These are phyloP conservation scores for Boletus smithii DNA, from an alignment of 1,284 basidiomycete genomes.

Conservation along the genomic window DNA sequence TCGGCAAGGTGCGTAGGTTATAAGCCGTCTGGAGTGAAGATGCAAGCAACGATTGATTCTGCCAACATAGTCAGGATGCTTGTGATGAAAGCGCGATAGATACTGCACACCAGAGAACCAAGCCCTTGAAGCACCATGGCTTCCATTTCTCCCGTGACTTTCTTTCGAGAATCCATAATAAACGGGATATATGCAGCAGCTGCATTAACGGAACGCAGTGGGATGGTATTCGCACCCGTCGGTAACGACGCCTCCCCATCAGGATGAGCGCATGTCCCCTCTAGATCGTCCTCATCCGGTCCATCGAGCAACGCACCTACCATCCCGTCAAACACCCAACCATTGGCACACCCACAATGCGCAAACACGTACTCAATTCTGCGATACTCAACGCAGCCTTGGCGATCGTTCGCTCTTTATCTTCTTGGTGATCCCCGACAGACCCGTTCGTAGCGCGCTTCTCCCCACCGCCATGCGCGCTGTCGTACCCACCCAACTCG, in stretches of 20 bases:
- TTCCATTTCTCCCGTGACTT: conserved; percentile 83
- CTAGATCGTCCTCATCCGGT: conserved; percentile 16
- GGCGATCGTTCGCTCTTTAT: conserved; percentile 80
- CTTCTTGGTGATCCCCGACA: conserved; percentile 58
- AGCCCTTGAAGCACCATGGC: conserved; percentile 80
- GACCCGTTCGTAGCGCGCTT: conserved; percentile 20
- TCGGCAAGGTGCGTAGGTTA: conserved; percentile 83
- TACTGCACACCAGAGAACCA: conserved; percentile 57
- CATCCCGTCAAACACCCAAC: not conserved
- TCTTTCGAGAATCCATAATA: conserved; percentile 66
- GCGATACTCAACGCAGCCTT: conserved; percentile 90
- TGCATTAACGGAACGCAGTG: conserved; percentile 67
- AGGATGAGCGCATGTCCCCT: not conserved
- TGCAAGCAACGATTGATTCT: conserved; percentile 88
- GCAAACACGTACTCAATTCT: conserved; percentile 70
- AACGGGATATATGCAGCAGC: conserved; percentile 68
- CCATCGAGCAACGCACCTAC: conserved; percentile 31
- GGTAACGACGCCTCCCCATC: conserved; percentile 9
- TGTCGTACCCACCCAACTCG: conserved; percentile 46
- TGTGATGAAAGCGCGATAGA: not conserved
- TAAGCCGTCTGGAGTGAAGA: conserved; percentile 93
- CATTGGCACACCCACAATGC: conserved; percentile 21
- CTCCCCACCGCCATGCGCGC: too few species aligned
- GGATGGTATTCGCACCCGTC: conserved; percentile 32
- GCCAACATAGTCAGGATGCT: not conserved